Conservation (phyloP, 306 rosid genomes). For the Sophora flavescens region DNA sequence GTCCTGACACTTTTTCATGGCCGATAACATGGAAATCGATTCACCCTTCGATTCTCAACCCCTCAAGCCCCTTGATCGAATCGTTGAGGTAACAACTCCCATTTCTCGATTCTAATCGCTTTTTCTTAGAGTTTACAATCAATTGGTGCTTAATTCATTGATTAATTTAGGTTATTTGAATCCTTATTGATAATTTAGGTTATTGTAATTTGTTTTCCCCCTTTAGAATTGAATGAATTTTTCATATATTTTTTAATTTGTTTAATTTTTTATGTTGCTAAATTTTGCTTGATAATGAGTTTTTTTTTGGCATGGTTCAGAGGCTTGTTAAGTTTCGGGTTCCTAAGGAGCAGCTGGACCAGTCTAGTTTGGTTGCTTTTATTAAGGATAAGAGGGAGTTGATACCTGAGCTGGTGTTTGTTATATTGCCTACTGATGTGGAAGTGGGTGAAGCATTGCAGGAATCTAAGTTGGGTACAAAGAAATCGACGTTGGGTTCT, state of each 20-base stretch:
- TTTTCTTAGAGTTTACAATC: slow-evolving; percentile 11
- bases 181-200: background rate
- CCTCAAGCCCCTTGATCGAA: slow-evolving; percentile 71
- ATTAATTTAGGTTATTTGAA: slow-evolving; percentile 1
- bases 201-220: slow-evolving; percentile 10
- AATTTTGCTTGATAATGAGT: slow-evolving; percentile 34
- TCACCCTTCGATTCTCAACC: slow-evolving; percentile 53
- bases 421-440: slow-evolving; percentile 70
- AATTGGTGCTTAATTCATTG: slow-evolving; percentile 25
- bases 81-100: slow-evolving; percentile 62
- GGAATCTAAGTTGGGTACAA: slow-evolving; percentile 53
- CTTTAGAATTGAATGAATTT: background rate
- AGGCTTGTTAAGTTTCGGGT: slow-evolving; percentile 78
- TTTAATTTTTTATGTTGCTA: slow-evolving; percentile 2
- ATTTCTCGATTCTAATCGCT: background rate
- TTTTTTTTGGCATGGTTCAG: slow-evolving; percentile 56
- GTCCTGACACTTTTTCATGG: slow-evolving; percentile 57
- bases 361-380: slow-evolving; percentile 72
- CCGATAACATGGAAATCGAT: too few species aligned
- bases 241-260: background rate
- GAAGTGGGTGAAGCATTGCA: slow-evolving; percentile 62
- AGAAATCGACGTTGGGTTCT: slow-evolving; percentile 33
- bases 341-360: slow-evolving; percentile 64
- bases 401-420: slow-evolving; percentile 68
- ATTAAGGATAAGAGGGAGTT: slow-evolving; percentile 53